phyloP scores from a whole-genome alignment of 768 basidiomycete genomes.

The Termitomyces sp. region DNA sequence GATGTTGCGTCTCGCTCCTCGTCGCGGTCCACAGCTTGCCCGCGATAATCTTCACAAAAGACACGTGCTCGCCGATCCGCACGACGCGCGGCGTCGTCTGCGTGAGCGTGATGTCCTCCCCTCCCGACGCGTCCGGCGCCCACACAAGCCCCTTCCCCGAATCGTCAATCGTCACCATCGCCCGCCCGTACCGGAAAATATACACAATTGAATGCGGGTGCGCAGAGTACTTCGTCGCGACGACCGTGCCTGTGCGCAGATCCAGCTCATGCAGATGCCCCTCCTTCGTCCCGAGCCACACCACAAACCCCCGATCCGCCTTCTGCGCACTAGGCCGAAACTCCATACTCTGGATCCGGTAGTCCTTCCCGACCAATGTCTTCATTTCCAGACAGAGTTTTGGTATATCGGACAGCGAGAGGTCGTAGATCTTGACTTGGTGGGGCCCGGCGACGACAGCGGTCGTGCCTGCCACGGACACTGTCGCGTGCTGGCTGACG shows the following conservation, averaged over 20 bases:
- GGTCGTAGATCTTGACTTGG: constrained; percentile 60
- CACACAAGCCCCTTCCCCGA: constrained; percentile 79
- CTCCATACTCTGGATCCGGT: constrained; percentile 72
- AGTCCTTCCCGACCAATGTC: constrained; percentile 58
- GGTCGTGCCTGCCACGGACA: constrained; percentile 50
- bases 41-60: constrained; percentile 67
- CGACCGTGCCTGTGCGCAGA: constrained; percentile 51
- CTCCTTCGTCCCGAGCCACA: constrained; percentile 92
- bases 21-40: constrained; percentile 69
- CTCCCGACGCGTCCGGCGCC: constrained; percentile 36
- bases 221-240: constrained; percentile 50
- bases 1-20: constrained; percentile 44
- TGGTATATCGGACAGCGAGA: constrained; percentile 42
- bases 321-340: constrained; percentile 50
- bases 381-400: constrained; percentile 54
- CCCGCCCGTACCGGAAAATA: constrained; percentile 41
- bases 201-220: constrained; percentile 65
- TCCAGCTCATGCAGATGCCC: constrained; percentile 86
- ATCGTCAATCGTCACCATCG: constrained; percentile 31
- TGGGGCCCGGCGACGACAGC: constrained; percentile 56
- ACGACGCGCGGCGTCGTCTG: constrained; percentile 50
- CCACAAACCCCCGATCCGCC: constrained; percentile 50
- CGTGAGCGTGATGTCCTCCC: constrained; percentile 40
- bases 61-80: constrained; percentile 76
- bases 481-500: constrained; percentile 52